These are phyloP conservation scores for Erythrobasidium hasegawianum DNA, from an alignment of 1,284 basidiomycete species.

Conservation along the genomic window DNA sequence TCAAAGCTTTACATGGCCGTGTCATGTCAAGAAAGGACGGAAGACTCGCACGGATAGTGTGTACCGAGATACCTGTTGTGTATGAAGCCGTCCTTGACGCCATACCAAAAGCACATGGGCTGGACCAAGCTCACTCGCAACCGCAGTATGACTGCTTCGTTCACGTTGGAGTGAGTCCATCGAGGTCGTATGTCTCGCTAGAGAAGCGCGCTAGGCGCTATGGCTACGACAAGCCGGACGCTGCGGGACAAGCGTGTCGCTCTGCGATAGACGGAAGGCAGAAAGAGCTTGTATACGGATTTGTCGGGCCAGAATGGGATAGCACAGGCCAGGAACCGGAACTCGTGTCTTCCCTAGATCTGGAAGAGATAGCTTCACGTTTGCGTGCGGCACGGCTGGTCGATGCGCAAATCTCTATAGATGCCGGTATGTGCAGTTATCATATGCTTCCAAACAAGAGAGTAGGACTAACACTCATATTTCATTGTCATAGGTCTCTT, in stretches of 20 bases:
- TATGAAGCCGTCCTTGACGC: slow-evolving; percentile 4
- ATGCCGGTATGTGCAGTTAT: slow-evolving; percentile 19
- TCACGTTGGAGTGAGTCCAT: slow-evolving; percentile 17
- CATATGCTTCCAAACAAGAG: too few species aligned
- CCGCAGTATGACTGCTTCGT: slow-evolving; percentile 3
- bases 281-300: neutral
- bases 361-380: neutral
- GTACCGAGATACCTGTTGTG: slow-evolving; percentile 8
- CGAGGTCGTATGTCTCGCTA: neutral
- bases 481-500: slow-evolving; percentile 12
- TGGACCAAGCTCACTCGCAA: neutral
- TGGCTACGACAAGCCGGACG: slow-evolving; percentile 6
- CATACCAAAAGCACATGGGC: neutral
- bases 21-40: neutral
- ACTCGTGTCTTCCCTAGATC: neutral
- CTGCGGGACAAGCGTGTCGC: neutral
- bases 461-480: too few species aligned
- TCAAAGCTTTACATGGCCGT: slow-evolving; percentile 2
- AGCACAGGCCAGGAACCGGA: neutral
- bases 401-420: neutral
- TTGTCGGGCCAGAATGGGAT: slow-evolving; percentile 3
- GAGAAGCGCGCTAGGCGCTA: slow-evolving; percentile 21
- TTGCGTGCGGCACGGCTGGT: neutral
- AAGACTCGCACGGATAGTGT: neutral
- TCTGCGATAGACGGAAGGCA: neutral